A percentile compares a stretch with the other conserved stretches of the same genome.
Conservation (phyloP, 2,329 filamentous ascomycete genomes). For the Calonectria pteridis region DNA sequence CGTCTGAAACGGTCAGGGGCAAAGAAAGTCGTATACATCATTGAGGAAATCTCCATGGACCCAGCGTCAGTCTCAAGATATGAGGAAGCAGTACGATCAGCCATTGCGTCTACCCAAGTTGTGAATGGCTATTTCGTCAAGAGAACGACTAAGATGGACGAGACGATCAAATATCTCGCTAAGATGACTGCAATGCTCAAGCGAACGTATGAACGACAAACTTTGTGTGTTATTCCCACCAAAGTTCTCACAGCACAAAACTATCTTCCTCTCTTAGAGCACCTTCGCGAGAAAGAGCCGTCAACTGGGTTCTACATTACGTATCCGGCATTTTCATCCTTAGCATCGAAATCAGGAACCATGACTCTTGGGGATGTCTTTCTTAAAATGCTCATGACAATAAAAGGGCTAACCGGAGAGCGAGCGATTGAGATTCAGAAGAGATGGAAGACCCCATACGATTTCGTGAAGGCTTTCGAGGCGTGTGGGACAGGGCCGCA, state of each 20-base stretch:
- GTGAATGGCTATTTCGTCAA: slow-evolving; percentile 86
- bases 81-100: slow-evolving; percentile 76
- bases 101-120: slow-evolving; percentile 82
- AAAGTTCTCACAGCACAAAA: slow-evolving; percentile 72
- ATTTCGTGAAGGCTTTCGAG: slow-evolving; percentile 78
- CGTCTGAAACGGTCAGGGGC: slow-evolving; percentile 78
- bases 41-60: slow-evolving; percentile 78
- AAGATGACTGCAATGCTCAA: slow-evolving; percentile 78
- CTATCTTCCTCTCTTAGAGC: slow-evolving; percentile 73
- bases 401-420: slow-evolving; percentile 79
- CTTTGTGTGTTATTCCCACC: slow-evolving; percentile 75
- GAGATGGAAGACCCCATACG: slow-evolving; percentile 79
- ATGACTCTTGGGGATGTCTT: slow-evolving; percentile 81
- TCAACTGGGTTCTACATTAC: slow-evolving; percentile 70
- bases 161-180: slow-evolving; percentile 81
- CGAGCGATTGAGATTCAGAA: slow-evolving; percentile 85
- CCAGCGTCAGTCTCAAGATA: slow-evolving; percentile 66
- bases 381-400: slow-evolving; percentile 90
- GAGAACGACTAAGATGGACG: slow-evolving; percentile 79
- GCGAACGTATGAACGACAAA: slow-evolving; percentile 70
- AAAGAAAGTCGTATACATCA: slow-evolving; percentile 82
- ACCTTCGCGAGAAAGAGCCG: slow-evolving; percentile 67
- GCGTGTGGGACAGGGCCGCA: slow-evolving; percentile 62
- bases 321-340: slow-evolving; percentile 77
- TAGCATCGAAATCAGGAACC: slow-evolving; percentile 81